Base-by-base conservation (phyloP, 441 rosid species). In the Adansonia rubrostipa region DNA sequence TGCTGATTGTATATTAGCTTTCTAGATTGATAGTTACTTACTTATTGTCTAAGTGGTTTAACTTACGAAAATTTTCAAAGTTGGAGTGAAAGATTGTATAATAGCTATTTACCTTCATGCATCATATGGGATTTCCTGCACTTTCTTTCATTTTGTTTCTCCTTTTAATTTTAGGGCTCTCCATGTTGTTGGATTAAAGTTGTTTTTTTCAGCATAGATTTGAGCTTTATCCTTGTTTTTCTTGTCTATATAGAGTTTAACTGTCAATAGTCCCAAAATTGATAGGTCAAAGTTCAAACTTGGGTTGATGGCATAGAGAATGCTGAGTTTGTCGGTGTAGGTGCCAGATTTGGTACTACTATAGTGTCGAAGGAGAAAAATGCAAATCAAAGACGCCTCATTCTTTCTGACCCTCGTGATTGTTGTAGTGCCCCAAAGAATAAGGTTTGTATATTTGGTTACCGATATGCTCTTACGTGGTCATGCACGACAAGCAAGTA, bases 301-400 rank as follows among this genome's bases (percentile, higher is more conserved):
- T 96, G 97, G 98, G 83, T 93, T 67, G 71, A 91, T 85, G 98
- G 92, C 78, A n/a, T 81, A 63, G 98, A 96, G 85, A 83, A 84
- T 76, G 92, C 81, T n/a, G 99, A 96, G 85, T 96, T 88, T 84
- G 99, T 96, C 8, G 99, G 99, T 0, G 98, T 96, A 7, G 98
- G 98, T 44, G 98, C 99, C 73, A 89, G 99, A 85, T 96, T 96
- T 62, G 99, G 99, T 70, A 85, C 82, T 48, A 76, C 89, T 33
- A 94, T 96, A 65, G 97, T 91, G 64, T 90, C 98, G 2, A 93
- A 93, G 90, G 99, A 94, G 91, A 96, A 94, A 85, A 92, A 93
- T 71, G 99, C 99, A 11, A 84, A 93, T 79, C 95, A 82, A 77
- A 85, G 85, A 70, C 95, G 56, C 70, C 94, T 96, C 84, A 82